Evolutionary conservation across 2,329 filamentous ascomycete species (phyloP).

Genomic region (Colletotrichum neosansevieriae): DNA sequence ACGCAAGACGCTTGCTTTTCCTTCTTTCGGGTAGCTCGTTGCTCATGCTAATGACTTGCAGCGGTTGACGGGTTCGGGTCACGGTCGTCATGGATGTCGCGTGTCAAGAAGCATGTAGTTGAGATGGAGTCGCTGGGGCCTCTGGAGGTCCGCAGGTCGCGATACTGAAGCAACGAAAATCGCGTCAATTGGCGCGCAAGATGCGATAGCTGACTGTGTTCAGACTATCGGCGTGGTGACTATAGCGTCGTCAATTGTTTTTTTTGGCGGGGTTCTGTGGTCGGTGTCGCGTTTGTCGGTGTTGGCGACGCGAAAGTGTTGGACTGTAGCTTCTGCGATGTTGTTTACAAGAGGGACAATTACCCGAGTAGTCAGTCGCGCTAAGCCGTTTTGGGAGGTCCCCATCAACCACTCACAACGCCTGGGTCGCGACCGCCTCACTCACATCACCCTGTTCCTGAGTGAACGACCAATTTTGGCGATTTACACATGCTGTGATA

Average conservation of each 20-base stretch:
- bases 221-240: background rate
- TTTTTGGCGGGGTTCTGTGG: slow-evolving; percentile 23
- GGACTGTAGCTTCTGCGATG: slow-evolving; percentile 28
- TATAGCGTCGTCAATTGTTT: background rate
- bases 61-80: slow-evolving; percentile 72
- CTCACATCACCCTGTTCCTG: slow-evolving; percentile 7
- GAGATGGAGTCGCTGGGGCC: slow-evolving; percentile 20
- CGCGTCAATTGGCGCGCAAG: slow-evolving; percentile 34
- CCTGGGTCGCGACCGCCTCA: slow-evolving; percentile 35
- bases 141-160: slow-evolving; percentile 18
- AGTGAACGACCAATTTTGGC: background rate
- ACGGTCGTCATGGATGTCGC: slow-evolving; percentile 78
- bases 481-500: background rate
- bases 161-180: slow-evolving; percentile 1
- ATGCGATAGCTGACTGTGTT: background rate
- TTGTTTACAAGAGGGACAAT: slow-evolving; percentile 43
- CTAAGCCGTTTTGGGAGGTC: slow-evolving; percentile 43
- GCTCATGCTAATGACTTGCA: slow-evolving; percentile 77
- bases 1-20: slow-evolving; percentile 73
- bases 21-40: slow-evolving; percentile 71
- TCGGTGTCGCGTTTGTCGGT: slow-evolving; percentile 32
- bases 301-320: slow-evolving; percentile 27
- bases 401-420: slow-evolving; percentile 40
- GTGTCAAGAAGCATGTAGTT: slow-evolving; percentile 35
- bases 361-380: slow-evolving; percentile 19